Percentiles rank a stretch among this genome's conserved stretches.
phyloP scores from a whole-genome alignment of 768 basidiomycete genomes.

The Suillus alpinus region DNA sequence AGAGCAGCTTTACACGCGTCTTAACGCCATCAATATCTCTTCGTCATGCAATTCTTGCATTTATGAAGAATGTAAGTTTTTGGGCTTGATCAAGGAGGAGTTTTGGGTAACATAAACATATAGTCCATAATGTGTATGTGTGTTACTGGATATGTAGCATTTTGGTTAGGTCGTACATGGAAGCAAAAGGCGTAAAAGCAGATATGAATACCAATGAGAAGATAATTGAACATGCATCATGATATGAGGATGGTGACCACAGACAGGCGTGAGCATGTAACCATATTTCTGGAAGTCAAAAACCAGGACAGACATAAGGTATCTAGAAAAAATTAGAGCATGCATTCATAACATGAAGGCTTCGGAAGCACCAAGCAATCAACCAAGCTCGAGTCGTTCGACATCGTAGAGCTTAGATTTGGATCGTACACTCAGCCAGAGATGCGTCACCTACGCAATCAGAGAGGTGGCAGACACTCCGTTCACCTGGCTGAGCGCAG shows the following conservation, averaged over 20 bases:
- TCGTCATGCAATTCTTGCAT: background rate
- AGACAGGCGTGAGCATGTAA: background rate
- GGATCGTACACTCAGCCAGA: background rate
- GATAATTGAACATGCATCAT: background rate
- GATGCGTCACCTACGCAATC: background rate
- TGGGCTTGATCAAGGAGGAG: too few relatives aligned
- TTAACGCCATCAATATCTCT: too few relatives aligned
- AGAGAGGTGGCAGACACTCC: conserved; percentile 3
- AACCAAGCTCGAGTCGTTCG: background rate
- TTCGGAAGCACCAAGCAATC: background rate
- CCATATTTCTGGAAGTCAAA: background rate
- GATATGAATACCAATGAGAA: background rate
- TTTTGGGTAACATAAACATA: background rate
- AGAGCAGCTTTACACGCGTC: background rate
- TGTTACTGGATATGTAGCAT: background rate
- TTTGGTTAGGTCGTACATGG: background rate
- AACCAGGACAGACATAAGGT: background rate
- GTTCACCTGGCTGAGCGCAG: conserved; percentile 68
- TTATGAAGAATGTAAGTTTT: background rate
- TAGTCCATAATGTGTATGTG: background rate
- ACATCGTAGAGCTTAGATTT: background rate
- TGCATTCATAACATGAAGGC: background rate
- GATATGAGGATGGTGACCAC: background rate
- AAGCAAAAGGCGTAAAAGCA: background rate
- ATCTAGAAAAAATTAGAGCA: background rate